Percentiles rank a stretch among this genome's conserved stretches.
phyloP scores from a whole-genome alignment of 2,329 filamentous ascomycete genomes.

The Trichoderma sp. region DNA sequence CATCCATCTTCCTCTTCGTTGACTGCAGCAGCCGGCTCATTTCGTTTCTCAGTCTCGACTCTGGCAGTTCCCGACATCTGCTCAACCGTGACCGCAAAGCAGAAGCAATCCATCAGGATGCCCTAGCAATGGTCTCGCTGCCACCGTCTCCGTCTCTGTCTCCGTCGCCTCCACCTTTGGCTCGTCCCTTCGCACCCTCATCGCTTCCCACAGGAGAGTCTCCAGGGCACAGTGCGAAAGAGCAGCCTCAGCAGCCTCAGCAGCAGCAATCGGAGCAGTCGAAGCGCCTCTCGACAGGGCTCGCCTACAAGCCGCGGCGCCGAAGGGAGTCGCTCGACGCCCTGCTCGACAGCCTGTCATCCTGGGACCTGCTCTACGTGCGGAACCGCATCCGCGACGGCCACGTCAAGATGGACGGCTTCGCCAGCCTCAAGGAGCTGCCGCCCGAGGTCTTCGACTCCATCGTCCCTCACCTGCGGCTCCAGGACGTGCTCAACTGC shows the following conservation, averaged over 20 bases:
- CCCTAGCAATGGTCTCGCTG: slow-evolving; percentile 3
- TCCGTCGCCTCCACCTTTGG: background rate
- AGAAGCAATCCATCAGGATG: background rate
- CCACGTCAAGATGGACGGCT: slow-evolving; percentile 31
- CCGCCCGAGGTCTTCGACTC: slow-evolving; percentile 37
- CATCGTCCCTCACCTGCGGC: slow-evolving; percentile 32
- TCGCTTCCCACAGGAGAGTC: background rate
- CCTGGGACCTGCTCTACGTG: slow-evolving; percentile 38
- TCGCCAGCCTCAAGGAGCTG: slow-evolving; percentile 36
- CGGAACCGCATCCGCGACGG: slow-evolving; percentile 30
- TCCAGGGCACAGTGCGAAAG: background rate
- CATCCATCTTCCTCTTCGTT: background rate
- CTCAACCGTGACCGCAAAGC: background rate
- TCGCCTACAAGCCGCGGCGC: background rate
- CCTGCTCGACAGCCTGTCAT: slow-evolving; percentile 34
- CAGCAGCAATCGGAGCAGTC: background rate
- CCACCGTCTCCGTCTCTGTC: background rate
- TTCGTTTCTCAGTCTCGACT: background rate
- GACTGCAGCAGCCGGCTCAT: background rate
- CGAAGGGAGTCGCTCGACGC: slow-evolving; percentile 32
- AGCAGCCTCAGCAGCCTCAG: background rate
- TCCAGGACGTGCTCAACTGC: slow-evolving; percentile 37
- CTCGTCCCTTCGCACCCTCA: background rate
- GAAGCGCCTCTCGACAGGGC: background rate
- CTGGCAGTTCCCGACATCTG: no score